Percentiles rank a stretch among this genome's conserved stretches.
Evolutionary conservation across 768 basidiomycete species (phyloP).

Genomic region (Galerina sulciceps): DNA sequence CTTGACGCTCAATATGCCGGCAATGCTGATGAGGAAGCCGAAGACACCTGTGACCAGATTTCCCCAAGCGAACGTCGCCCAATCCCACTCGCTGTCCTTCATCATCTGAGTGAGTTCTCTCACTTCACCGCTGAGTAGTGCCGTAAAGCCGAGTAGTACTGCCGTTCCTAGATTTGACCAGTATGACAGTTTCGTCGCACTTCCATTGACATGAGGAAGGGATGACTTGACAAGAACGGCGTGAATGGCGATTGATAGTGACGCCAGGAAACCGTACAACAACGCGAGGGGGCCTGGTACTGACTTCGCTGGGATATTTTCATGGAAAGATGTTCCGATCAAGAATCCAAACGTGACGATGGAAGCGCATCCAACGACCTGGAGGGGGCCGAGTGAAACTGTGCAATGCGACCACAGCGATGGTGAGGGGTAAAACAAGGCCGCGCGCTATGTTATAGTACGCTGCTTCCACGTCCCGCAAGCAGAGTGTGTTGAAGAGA

Average conservation of each 20-base stretch:
- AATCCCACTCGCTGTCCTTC: conserved; percentile 7
- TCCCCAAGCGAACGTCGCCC: conserved; percentile 33
- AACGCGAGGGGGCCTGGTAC: conserved; percentile 60
- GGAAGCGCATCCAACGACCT: conserved; percentile 66
- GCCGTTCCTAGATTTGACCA: conserved; percentile 76
- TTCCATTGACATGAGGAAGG: conserved; percentile 68
- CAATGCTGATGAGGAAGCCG: conserved; percentile 82
- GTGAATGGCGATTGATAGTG: conserved; percentile 74
- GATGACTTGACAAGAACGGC: conserved; percentile 82
- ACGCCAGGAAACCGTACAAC: conserved; percentile 69
- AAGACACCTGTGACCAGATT: conserved; percentile 57
- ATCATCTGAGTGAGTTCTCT: conserved; percentile 51
- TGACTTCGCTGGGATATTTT: conserved; percentile 45
- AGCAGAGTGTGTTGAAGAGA: conserved; percentile 24
- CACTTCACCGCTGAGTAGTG: conserved; percentile 70
- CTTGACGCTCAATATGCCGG: conserved; percentile 80
- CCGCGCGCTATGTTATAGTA: conserved; percentile 76
- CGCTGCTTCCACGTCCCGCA: conserved; percentile 68
- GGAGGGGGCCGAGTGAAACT: conserved; percentile 61
- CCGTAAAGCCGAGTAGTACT: conserved; percentile 57
- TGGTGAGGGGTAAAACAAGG: conserved; percentile 79
- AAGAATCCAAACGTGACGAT: conserved; percentile 81
- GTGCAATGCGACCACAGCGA: conserved; percentile 66
- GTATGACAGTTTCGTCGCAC: conserved; percentile 74
- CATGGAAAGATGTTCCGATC: conserved; percentile 47